Base-by-base conservation (phyloP, 1,139 yeast species). In the Magnusiomyces fungicola region DNA sequence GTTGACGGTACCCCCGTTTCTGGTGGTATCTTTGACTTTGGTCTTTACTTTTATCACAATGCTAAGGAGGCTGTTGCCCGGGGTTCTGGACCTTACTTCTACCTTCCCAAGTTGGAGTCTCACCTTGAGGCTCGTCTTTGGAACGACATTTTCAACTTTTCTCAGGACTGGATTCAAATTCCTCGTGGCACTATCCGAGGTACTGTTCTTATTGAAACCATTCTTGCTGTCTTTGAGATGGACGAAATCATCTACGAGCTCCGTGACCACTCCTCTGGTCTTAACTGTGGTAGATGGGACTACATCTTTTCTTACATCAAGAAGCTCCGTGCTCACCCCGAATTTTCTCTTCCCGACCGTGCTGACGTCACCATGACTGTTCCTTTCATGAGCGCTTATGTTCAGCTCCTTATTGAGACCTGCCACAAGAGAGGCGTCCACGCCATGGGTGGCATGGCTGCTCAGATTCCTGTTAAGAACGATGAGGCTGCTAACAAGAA, bases 371-470 rank as follows among this genome's bases (percentile, higher is more conserved):
- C 84, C 39, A 82, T 82, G 89, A 70, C 75, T 51, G 83, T 81
- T 50, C 86, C 86, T 44, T 82, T 82, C 68, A 82, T 82, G 88
- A 70, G 80, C 36, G 73, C 83, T 21, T 82, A 82, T 61, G 86
- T 81, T 54, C 77, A 78, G 61, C 72, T 78, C 52, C 73, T 82
- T 61, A 81, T 81, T 59, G 71, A 79, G 66, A 80, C 83, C 43
- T 80, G 86, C 66, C 89, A 82, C 69, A 75, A 74, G 66, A 78
- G 88, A 61, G 81, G 80, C 58, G 87, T 82, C 38, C 85, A 79
- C 66, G 90, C 87, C 41, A 80, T 82, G 77, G 89, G 89, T 55
- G 89, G 89, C 55, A 82, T 82, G 89, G 88, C 88, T 56, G 89
- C 88, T 18, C 86, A 81, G 69, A 82, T 82, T 57, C 88, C 89